Base-by-base conservation (phyloP, 371 early-diverging fungal genomes). In the Mucor piriformis region DNA sequence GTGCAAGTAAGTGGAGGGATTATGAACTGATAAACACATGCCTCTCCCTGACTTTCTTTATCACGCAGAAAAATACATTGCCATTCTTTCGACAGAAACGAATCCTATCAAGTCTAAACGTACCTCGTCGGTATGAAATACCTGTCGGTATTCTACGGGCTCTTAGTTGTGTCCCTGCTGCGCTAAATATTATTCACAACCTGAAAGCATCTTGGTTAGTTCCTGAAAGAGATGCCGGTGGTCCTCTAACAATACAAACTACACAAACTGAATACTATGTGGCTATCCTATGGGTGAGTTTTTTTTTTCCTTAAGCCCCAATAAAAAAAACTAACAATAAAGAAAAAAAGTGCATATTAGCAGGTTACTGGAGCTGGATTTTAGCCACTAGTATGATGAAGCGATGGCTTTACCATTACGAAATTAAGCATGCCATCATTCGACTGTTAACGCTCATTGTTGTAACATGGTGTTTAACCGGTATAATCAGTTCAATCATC, bases 401-500 rank as follows among this genome's bases (percentile, higher is more conserved):
- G 33, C 79, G 83, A 34, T 87, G 87, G 87, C 63, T 83, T 25
- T 80, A 77, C 54, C 80, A 79, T 57, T 85, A 85, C 57, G 83
- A 87, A 46, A 74, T 83, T 10, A 80, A 76, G 20, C 81, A 80
- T 43, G 81, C 83, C 40, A 72, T 84, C 42, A 77, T 82, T 47
- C 83, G 87, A n/a, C 63, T 84, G 18, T 64, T 84, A 10, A 77
- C 81, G 3, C 66, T 87, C 37, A 81, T 72, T 16, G 73, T 76
- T 37, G 73, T 83, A 10, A 82, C 74, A 40, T 82, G 84, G 78
- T 80, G 79, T 20, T 55, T 81, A 4, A 76, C 81, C 7, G 77
- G 67, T 0, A 71, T 77, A 6, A 66, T 87, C 21, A 61, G 63
- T 38, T 74, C 77, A 27, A 66, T 63, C 25, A 69, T 74, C 52